Evolutionary conservation across 805 yeast genomes (phyloP), one percentile per base, ranked within the genome.

Genomic region (Saccharomyces paradoxus): DNA sequence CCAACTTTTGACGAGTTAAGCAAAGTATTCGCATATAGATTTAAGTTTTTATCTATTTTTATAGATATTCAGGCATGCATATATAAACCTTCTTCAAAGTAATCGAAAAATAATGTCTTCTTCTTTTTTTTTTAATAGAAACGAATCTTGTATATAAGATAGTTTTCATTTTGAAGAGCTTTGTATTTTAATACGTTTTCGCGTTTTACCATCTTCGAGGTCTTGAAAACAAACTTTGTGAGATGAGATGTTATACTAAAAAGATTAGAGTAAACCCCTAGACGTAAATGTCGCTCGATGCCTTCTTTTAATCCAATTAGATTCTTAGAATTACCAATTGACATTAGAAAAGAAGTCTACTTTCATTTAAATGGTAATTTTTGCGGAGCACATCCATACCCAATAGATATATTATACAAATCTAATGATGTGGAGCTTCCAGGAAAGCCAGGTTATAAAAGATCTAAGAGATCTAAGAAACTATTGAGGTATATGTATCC

Each of bases 1-100:
- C 63, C 95, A 89, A 71, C 71, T 94, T 61, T 76, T 92, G 63
- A 84, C 90, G 57, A 79, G 60, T 56, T 62, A 49, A 26, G 48
- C 21, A 8, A 22, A 32, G n/a, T 28, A 24, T 41, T 28, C 24
- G 24, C 27, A 50, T 44, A 29, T 21, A 44, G 29, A 28, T 21
- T 31, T 32, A n/a, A 32, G 17, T 37, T 37, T 37, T 17, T 37
- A 13, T 13, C n/a, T 31, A 14, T 14, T 37, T 37, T 37, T 17
- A 37, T 37, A 37, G 44, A 37, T 37, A 37, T 37, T 37, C 44
- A 37, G 44, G 44, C 44, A 37, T 37, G 8, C 17, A 37, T 37
- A 32, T 32, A 37, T 17, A 37, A 17, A 1, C 12, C 44, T 37
- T 37, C 8, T 17, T 17, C 44, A 37, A 8, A 17, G 44, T 37